Percentiles rank a stretch among this genome's conserved stretches.
Conservation (phyloP, 2,329 filamentous ascomycete genomes). For the Stemphylium lycopersici region DNA sequence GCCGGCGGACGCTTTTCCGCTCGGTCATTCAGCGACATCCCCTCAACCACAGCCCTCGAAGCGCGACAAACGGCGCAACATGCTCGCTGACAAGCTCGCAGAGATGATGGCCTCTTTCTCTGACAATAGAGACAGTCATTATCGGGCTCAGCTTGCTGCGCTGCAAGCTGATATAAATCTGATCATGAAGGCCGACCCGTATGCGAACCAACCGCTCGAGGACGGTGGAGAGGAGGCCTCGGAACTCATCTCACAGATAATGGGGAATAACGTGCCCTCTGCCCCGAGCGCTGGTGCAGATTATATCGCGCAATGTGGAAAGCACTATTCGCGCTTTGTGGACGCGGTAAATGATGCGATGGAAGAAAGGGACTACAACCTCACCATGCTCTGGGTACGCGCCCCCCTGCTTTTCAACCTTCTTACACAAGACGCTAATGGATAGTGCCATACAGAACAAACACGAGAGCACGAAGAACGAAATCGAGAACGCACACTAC, state of each 20-base stretch:
- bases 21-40: slow-evolving; percentile 48
- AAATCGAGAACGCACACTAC: slow-evolving; percentile 62
- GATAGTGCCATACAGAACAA: slow-evolving; percentile 55
- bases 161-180: slow-evolving; percentile 90
- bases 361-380: slow-evolving; percentile 82
- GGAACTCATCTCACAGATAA: slow-evolving; percentile 59
- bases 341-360: slow-evolving; percentile 86
- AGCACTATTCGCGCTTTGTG: slow-evolving; percentile 83
- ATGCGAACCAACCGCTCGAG: slow-evolving; percentile 71
- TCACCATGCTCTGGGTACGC: slow-evolving; percentile 80
- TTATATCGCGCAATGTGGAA: slow-evolving; percentile 70
- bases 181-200: slow-evolving; percentile 84
- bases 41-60: slow-evolving; percentile 69
- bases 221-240: slow-evolving; percentile 70
- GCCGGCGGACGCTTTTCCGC: slow-evolving; percentile 44
- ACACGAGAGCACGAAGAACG: slow-evolving; percentile 61
- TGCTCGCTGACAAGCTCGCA: slow-evolving; percentile 78
- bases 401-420: slow-evolving; percentile 28
- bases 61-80: slow-evolving; percentile 86
- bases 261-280: slow-evolving; percentile 49
- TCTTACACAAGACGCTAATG: slow-evolving; percentile 19
- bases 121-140: slow-evolving; percentile 80
- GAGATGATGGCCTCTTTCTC: slow-evolving; percentile 79
- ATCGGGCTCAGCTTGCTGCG: slow-evolving; percentile 86
- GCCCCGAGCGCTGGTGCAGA: slow-evolving; percentile 69